Evolutionary conservation across 2,329 filamentous ascomycete species (phyloP), one percentile per base, ranked within the genome.

Genomic region (Cadophora sp.): DNA sequence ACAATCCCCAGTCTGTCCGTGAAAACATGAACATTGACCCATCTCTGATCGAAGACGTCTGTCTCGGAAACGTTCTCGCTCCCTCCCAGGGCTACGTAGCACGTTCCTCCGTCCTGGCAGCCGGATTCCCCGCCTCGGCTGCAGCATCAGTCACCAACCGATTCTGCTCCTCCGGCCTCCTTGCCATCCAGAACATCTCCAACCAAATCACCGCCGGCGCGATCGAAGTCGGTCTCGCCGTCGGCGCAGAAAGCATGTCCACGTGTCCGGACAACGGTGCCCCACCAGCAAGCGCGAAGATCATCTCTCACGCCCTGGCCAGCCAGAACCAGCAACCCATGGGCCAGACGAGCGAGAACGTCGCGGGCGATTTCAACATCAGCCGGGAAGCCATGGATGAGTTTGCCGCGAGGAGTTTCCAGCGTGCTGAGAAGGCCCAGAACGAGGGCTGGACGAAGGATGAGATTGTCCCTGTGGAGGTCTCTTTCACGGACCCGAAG

Each of bases 291-390:
- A 94, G 91, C 45, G 91, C 94, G 50, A 85, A 91, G 66, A 88
- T 97, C 72, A 91, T 96, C 77, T 86, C 82, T 75, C 86, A 94
- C 83, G 84, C 87, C 70, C 89, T 95, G 77, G 87, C 93, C 27
- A 91, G 91, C 75, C 96, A 97, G 86, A 97, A 95, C 88, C 96
- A 96, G 83, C 94, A 97, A 18, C 90, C 94, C 78, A 98, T 98
- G 95, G 95, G 95, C 74, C 88, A 93, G 22, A 85, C 97, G 64
- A 96, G 93, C 45, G 95, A 98, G 82, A 82, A 94, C 76, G 97
- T 98, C 92, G 95, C 95, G 73, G 91, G 92, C 80, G 92, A 94
- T 77, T 89, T 91, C 76, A 83, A 85, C 68, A 88, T 98, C 77
- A 78, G 82, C 64, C 90, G 95, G 70, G 81, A 85, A 13, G 83